Base-by-base conservation (phyloP, 75 land plant species). In the Gnetum montanum region DNA sequence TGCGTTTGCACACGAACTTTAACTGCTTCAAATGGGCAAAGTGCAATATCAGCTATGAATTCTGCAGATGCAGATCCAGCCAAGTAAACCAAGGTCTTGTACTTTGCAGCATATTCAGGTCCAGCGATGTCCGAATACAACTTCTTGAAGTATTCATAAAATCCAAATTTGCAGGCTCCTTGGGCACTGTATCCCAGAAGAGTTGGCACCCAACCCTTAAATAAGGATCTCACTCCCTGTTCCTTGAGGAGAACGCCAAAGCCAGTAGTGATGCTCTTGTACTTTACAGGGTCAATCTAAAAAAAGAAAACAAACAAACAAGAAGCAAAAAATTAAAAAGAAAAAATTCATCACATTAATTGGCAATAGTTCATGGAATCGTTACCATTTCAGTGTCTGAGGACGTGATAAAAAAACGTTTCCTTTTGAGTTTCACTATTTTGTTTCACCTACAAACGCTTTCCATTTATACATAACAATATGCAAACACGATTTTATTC, bases 1-100 rank as follows among this genome's bases (percentile, higher is more conserved):
- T 83, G 77, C 23, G 97, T 91, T 48, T 91, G 97, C 15, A 91
- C 89, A 1, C 97, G 63, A 16, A 91, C 97, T 50, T 91, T 91
- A 3, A 91, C 85, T 3, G 97, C 97, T 60, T 91, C 97, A 53
- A 91, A 75, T 6, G 97, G 97, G 62, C 97, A 91, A 6, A 91
- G 83, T 1, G 94, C 94, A 59, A 91, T 61, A 57, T 91, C 97
- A 11, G 97, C 97, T 34, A 91, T 70, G 5, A 88, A 57, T 59
- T 91, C 94, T 33, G 97, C 87, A 23, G 89, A 91, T 44, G 97
- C 97, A 35, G 97, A 84, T 3, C 97, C 94, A 16, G 94, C 94
- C 31, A 91, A 68, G 69, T 81, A 88, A 31, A 91, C 82, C 44
- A 91, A 49, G 6, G 89, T 81, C 68, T 88, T 88, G 70, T 91